phyloP scores from a whole-genome alignment of 257 asterid genomes.

The Mitragyna speciosa region DNA sequence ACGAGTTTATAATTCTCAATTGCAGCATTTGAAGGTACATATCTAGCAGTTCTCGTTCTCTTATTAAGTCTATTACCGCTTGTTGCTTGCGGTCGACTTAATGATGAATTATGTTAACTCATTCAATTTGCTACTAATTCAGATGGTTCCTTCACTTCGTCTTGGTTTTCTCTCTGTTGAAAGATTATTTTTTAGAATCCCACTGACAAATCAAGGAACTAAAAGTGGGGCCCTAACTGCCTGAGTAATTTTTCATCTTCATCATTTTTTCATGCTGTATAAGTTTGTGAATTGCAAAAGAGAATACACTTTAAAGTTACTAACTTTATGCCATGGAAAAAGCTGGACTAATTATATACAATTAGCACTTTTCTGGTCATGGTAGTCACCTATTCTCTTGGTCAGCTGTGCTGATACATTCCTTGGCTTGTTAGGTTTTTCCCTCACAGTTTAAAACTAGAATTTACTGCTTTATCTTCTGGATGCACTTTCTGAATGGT shows the following conservation, averaged over 20 bases:
- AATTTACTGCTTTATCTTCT: neutral
- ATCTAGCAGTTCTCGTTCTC: neutral
- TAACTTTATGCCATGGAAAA: neutral
- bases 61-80: neutral
- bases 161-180: neutral
- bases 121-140: neutral
- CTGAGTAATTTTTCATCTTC: neutral
- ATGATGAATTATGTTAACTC: neutral
- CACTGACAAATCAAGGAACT: neutral
- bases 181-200: neutral
- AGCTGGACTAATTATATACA: neutral
- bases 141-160: neutral
- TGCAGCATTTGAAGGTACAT: slow-evolving; percentile 91
- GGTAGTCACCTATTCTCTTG: neutral
- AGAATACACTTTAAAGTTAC: too few relatives aligned
- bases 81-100: neutral
- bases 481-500: neutral
- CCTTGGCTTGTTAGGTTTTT: neutral
- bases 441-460: neutral
- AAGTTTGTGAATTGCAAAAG: neutral
- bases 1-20: slow-evolving; percentile 83
- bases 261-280: neutral
- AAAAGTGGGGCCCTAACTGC: neutral
- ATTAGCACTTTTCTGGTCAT: neutral
- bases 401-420: neutral